Evolutionary conservation across 2,329 filamentous ascomycete species (phyloP).

Genomic region (Ceratocystis harringtonii): DNA sequence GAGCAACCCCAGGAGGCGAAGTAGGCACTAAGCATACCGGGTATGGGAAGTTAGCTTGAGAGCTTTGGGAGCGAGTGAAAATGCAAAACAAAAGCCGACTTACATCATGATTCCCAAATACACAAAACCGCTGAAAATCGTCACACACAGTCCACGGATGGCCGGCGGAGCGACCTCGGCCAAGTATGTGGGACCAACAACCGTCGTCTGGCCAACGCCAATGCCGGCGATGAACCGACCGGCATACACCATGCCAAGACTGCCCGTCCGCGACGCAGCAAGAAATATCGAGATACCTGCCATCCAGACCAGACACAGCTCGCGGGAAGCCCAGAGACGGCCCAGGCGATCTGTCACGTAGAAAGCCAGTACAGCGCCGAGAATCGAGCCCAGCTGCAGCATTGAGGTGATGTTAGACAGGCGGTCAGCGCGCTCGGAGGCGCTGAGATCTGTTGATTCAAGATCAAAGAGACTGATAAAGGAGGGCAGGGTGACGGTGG

Average conservation of each 20-base stretch:
- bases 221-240: slow-evolving; percentile 52
- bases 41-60: neutral
- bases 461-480: slow-evolving; percentile 35
- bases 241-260: slow-evolving; percentile 43
- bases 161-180: slow-evolving; percentile 56
- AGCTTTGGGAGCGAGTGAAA: neutral
- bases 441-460: slow-evolving; percentile 37
- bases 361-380: slow-evolving; percentile 50
- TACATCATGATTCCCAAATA: slow-evolving; percentile 60
- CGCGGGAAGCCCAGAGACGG: slow-evolving; percentile 46
- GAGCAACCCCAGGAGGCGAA: slow-evolving; percentile 53
- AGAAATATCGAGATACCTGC: slow-evolving; percentile 45
- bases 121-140: slow-evolving; percentile 38
- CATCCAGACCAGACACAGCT: slow-evolving; percentile 43
- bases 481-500: slow-evolving; percentile 28
- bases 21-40: slow-evolving; percentile 36
- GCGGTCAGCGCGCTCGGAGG: slow-evolving; percentile 46
- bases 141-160: slow-evolving; percentile 58
- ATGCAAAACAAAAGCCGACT: neutral
- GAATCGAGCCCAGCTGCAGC: slow-evolving; percentile 67
- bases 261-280: slow-evolving; percentile 35
- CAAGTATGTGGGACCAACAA: slow-evolving; percentile 56
- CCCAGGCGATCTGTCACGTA: slow-evolving; percentile 44
- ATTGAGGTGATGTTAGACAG: slow-evolving; percentile 66
- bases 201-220: slow-evolving; percentile 51